These are phyloP conservation scores for Pichia sp. DNA, from an alignment of 1,139 yeast genomes.

Conservation along the genomic window DNA sequence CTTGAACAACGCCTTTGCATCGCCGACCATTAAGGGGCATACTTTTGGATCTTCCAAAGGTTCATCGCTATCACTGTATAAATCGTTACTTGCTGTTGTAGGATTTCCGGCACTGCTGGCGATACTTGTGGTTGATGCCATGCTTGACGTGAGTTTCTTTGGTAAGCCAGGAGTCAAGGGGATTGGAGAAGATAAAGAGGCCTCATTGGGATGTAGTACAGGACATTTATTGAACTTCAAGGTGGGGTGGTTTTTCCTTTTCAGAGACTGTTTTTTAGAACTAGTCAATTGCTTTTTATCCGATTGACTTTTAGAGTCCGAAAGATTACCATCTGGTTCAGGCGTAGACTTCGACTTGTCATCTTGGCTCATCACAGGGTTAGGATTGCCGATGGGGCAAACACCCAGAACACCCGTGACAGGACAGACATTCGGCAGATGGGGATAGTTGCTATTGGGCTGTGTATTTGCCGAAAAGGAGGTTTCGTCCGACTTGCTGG, in stretches of 20 bases:
- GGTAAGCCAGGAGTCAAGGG: neutral
- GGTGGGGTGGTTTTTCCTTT: slow-evolving; percentile 2
- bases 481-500: neutral
- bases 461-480: neutral
- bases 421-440: slow-evolving; percentile 21
- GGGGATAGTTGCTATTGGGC: neutral
- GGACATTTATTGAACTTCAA: slow-evolving; percentile 25
- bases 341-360: neutral
- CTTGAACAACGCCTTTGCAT: slow-evolving; percentile 33
- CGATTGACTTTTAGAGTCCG: neutral
- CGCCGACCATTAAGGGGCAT: slow-evolving; percentile 41
- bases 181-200: neutral
- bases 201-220: slow-evolving; percentile 25
- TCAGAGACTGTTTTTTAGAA: neutral
- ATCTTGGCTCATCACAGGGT: neutral
- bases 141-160: neutral
- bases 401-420: slow-evolving; percentile 25
- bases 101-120: neutral
- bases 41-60: slow-evolving; percentile 33
- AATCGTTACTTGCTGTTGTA: slow-evolving; percentile 15
- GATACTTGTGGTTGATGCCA: neutral
- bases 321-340: neutral
- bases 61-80: slow-evolving; percentile 25
- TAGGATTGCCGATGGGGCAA: slow-evolving; percentile 24
- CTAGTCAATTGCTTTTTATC: neutral